Percentiles rank a stretch among this genome's conserved stretches.
Evolutionary conservation across 345 rosid species (phyloP).

Genomic region (Cardamine resedifolia): DNA sequence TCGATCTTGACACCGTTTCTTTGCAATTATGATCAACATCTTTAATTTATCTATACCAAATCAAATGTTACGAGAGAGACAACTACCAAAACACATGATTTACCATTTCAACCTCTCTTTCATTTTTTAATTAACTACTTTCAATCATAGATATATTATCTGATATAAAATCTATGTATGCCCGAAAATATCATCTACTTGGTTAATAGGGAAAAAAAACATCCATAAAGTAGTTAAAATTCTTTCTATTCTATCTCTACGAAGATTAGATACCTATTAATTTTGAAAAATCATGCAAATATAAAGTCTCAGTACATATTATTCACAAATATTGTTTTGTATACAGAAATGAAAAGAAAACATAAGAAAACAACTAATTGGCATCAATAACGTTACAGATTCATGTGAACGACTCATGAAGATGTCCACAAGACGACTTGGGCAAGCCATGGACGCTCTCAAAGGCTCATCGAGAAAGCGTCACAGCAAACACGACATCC

Average conservation of each 20-base stretch:
- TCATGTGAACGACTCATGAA: conserved; percentile 50
- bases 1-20: background rate
- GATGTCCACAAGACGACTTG: conserved; percentile 58
- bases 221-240: background rate
- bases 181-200: background rate
- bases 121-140: background rate
- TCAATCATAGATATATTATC: background rate
- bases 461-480: conserved; percentile 36
- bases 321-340: background rate
- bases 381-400: conserved; percentile 36
- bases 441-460: conserved; percentile 52
- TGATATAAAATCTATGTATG: background rate
- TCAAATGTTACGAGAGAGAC: background rate
- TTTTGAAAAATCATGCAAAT: conserved; percentile 14
- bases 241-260: background rate
- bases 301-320: background rate
- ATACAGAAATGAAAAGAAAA: background rate
- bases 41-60: background rate
- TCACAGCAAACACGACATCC: conserved; percentile 48
- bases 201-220: background rate
- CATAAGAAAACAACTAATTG: background rate
- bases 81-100: background rate
- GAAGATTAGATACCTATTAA: background rate
- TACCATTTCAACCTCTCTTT: background rate
- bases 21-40: background rate